Base-by-base conservation (phyloP, 768 basidiomycete genomes). In the Pleurotus giganteus region DNA sequence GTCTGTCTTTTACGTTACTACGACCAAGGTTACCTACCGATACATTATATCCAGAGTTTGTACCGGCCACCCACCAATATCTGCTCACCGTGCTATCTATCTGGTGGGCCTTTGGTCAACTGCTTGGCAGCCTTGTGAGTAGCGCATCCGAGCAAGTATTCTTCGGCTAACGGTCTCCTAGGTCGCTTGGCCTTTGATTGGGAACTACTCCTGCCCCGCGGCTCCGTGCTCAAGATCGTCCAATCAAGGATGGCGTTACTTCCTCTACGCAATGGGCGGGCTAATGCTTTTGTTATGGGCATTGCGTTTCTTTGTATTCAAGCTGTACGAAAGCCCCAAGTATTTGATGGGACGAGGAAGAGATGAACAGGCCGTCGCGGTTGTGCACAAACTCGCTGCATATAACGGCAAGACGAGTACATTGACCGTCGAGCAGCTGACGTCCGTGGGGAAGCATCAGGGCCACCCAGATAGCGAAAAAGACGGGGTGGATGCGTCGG, bases 61-160 rank as follows among this genome's bases (percentile, higher is more conserved):
- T 88, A 0, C 89, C 89, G 0, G 79, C 80, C 2, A 80, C 82
- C 1, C 86, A 90, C 57, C 89, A 91, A 61, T 90, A 88, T 61
- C 74, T 91, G 3, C 72, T 91, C 29, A 89, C 88, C 0, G 71
- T 90, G 12, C 74, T 91, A 15, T 88, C 88, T 0, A 80, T 89
- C 32, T 91, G 86, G 85, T 91, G 89, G 89, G 84, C 86, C 4
- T 74, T 90, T 29, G 88, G 88, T 2, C 89, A 89, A 64, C 76
- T 89, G 0, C 63, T 86, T 45, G 85, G 82, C 21, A 74, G 70
- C 58, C 58, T 79, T 46, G 74, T 73, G 53, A 29, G 51, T 27
- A 61, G 39, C 0, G 3, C 12, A 29, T 13, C 27, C 9, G 13
- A 2, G 21, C 15, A 6, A 13, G 4, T 41, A 44, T 19, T 4